Conservation (phyloP, 768 basidiomycete species). For the Suillus tomentosus region DNA sequence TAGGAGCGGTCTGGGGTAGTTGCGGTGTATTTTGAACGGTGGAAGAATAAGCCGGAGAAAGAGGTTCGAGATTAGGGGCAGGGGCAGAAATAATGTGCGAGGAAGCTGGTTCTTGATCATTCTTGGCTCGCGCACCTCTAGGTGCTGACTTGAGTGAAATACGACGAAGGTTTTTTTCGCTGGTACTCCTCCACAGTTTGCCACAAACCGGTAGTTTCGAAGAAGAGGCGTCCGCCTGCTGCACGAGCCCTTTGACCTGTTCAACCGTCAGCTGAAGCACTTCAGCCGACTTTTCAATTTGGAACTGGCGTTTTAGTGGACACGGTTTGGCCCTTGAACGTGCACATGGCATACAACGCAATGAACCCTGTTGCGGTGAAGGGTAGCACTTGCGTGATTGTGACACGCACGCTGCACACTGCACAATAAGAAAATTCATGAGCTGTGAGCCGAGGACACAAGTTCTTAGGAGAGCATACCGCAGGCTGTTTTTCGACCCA, state of each 20-base stretch:
- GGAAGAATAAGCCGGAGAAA: background rate
- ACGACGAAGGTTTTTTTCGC: conserved; percentile 2
- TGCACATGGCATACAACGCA: conserved; percentile 14
- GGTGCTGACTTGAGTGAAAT: background rate
- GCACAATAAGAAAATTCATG: background rate
- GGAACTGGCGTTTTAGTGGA: conserved; percentile 10
- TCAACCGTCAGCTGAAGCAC: conserved; percentile 8
- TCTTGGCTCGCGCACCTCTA: background rate
- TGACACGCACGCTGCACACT: conserved; percentile 11
- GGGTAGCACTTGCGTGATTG: conserved; percentile 11
- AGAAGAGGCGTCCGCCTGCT: background rate
- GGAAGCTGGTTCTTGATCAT: background rate
- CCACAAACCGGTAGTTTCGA: background rate
- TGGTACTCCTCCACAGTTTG: conserved; percentile 4
- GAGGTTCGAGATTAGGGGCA: background rate
- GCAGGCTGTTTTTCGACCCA: conserved; percentile 9
- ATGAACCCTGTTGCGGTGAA: conserved; percentile 1
- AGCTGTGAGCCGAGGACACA: background rate
- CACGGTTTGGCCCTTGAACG: conserved; percentile 10
- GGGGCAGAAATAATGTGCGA: background rate
- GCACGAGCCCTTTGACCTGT: conserved; percentile 5
- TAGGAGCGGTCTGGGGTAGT: background rate
- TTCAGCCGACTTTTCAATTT: conserved; percentile 9
- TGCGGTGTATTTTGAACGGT: background rate
- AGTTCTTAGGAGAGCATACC: background rate